phyloP scores from a whole-genome alignment of 805 yeast genomes.

The Wickerhamomyces chambardii region DNA sequence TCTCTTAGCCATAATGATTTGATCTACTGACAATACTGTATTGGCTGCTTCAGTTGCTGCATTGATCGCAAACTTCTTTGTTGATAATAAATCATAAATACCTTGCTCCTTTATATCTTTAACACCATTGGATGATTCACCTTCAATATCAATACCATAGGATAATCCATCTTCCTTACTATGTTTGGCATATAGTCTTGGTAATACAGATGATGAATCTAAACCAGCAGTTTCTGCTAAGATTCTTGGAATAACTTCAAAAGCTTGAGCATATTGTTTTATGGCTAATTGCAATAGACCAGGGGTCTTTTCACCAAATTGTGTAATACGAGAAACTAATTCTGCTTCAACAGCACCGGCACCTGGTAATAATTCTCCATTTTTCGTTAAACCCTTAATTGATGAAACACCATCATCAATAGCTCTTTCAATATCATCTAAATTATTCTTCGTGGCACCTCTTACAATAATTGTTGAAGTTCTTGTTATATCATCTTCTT shows the following conservation, averaged over 20 bases:
- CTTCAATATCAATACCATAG: conserved; percentile 74
- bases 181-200: conserved; percentile 85
- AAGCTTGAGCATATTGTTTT: conserved; percentile 88
- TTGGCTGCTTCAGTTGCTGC: conserved; percentile 94
- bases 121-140: conserved; percentile 56
- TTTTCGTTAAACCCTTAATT: conserved; percentile 81
- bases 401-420: conserved; percentile 95
- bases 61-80: conserved; percentile 81
- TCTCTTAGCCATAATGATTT: conserved; percentile 97
- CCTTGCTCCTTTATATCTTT: conserved; percentile 62
- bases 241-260: conserved; percentile 89
- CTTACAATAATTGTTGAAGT: conserved; percentile 91
- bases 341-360: conserved; percentile 96
- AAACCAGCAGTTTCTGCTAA: conserved; percentile 93
- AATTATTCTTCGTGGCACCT: conserved; percentile 91
- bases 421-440: conserved; percentile 95
- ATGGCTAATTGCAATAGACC: conserved; percentile 91
- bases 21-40: conserved; percentile 88
- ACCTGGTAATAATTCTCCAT: conserved; percentile 78
- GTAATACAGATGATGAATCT: conserved; percentile 82
- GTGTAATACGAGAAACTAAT: conserved; percentile 67
- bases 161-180: conserved; percentile 32
- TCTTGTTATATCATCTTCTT: conserved; percentile 51
- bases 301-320: conserved; percentile 89
- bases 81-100: conserved; percentile 70